Conservation (phyloP, 2,329 filamentous ascomycete species). For the Phyllosticta paracitricarpa region DNA sequence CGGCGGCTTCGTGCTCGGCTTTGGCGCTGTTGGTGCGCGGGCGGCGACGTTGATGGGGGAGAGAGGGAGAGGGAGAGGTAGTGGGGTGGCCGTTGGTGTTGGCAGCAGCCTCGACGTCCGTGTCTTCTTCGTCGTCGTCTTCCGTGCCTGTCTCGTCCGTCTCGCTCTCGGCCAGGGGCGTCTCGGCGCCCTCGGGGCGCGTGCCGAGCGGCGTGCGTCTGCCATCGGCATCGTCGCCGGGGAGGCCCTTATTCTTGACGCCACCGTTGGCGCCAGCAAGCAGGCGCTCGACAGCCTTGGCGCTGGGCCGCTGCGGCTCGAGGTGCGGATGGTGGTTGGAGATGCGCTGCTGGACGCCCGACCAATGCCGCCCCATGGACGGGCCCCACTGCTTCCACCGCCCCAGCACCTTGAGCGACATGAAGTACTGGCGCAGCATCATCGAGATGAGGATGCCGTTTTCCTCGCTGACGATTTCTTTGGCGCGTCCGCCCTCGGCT, state of each 20-base stretch:
- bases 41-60: background rate
- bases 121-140: background rate
- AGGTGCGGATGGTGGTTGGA: slow-evolving; percentile 43
- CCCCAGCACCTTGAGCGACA: slow-evolving; percentile 71
- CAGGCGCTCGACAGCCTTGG: slow-evolving; percentile 11
- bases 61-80: slow-evolving; percentile 11
- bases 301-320: slow-evolving; percentile 23
- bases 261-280: background rate
- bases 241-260: background rate
- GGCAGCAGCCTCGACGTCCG: slow-evolving; percentile 30
- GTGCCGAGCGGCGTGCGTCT: slow-evolving; percentile 10
- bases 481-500: slow-evolving; percentile 63
- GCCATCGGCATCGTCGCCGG: slow-evolving; percentile 14
- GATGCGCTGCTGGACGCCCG: slow-evolving; percentile 51
- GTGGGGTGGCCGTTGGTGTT: slow-evolving; percentile 32
- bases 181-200: slow-evolving; percentile 17
- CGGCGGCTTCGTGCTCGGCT: background rate
- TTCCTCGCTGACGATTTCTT: slow-evolving; percentile 75
- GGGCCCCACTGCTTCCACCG: slow-evolving; percentile 65
- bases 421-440: slow-evolving; percentile 83
- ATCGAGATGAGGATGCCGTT: slow-evolving; percentile 79
- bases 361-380: slow-evolving; percentile 56
- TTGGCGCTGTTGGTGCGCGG: background rate
- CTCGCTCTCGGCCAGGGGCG: slow-evolving; percentile 19
- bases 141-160: slow-evolving; percentile 12